Conservation (phyloP, 2,329 filamentous ascomycete genomes). For the Hirsutella rhossiliensis region DNA sequence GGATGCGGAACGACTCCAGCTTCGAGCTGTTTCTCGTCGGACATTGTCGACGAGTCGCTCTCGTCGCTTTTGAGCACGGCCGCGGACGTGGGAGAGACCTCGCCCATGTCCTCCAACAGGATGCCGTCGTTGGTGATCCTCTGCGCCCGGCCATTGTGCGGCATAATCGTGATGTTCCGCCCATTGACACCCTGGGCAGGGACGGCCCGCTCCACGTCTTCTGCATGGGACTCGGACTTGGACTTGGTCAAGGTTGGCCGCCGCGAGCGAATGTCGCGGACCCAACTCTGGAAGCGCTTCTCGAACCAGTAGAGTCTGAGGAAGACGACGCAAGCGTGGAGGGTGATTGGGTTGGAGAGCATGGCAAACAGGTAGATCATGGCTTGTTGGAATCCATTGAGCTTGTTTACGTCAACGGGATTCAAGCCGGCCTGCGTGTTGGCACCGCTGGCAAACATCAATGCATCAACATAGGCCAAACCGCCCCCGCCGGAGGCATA, state of each 20-base stretch:
- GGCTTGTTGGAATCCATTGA: conserved; percentile 63
- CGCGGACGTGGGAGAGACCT: conserved; percentile 13
- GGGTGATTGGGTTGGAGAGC: conserved; percentile 70
- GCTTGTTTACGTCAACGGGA: conserved; percentile 54
- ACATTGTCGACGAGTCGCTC: conserved; percentile 24
- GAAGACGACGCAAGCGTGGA: conserved; percentile 80
- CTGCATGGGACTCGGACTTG: conserved; percentile 34
- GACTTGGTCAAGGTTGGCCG: conserved; percentile 54
- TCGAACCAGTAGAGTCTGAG: conserved; percentile 96
- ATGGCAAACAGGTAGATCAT: conserved; percentile 61
- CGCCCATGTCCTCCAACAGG: conserved; percentile 28
- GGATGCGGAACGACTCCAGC: conserved; percentile 1
- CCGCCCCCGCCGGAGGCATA: conserved; percentile 47
- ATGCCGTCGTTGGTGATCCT: conserved; percentile 51
- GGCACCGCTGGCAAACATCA: conserved; percentile 77
- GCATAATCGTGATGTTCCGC: conserved; percentile 54
- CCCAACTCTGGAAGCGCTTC: conserved; percentile 81
- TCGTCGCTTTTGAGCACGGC: conserved; percentile 15
- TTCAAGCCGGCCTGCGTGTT: conserved; percentile 92
- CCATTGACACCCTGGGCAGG: conserved; percentile 53
- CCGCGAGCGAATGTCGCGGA: conserved; percentile 55
- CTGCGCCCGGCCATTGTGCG: conserved; percentile 38
- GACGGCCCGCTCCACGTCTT: conserved; percentile 29
- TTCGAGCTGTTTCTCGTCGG: conserved; percentile 12
- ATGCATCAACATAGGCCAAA: conserved; percentile 70